Conservation (phyloP, 306 rosid genomes). For the Dryas drummondii region DNA sequence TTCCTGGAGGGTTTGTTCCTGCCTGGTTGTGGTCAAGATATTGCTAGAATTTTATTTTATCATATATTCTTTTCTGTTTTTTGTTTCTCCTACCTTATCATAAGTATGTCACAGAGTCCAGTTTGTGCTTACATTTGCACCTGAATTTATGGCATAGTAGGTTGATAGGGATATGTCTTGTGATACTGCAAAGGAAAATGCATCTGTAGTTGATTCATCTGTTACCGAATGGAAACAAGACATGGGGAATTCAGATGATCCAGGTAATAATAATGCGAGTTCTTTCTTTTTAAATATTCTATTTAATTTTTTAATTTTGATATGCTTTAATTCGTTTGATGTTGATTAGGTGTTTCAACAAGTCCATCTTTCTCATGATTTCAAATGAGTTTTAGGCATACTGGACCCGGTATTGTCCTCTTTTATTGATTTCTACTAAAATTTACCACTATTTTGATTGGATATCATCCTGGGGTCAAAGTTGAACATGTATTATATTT, state of each 20-base stretch:
- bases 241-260: conserved; percentile 56
- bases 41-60: not conserved
- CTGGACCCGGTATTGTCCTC: not conserved
- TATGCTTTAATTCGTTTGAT: not conserved
- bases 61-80: not conserved
- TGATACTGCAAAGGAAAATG: conserved; percentile 65
- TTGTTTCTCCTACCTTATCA: not conserved
- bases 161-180: conserved; percentile 55
- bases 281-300: not conserved
- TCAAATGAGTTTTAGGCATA: not conserved
- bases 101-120: not conserved
- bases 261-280: conserved; percentile 39
- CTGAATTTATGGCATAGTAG: conserved; percentile 23
- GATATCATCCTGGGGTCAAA: not conserved
- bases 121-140: conserved; percentile 1
- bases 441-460: not conserved
- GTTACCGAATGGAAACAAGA: conserved; percentile 59
- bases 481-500: not conserved
- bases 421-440: not conserved
- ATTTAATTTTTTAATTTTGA: not conserved
- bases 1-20: no score
- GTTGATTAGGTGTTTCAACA: not conserved
- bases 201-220: conserved; percentile 71
- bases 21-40: not conserved
- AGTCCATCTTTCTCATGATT: not conserved